Conservation (phyloP, 345 rosid genomes). For the Acer negundo region DNA sequence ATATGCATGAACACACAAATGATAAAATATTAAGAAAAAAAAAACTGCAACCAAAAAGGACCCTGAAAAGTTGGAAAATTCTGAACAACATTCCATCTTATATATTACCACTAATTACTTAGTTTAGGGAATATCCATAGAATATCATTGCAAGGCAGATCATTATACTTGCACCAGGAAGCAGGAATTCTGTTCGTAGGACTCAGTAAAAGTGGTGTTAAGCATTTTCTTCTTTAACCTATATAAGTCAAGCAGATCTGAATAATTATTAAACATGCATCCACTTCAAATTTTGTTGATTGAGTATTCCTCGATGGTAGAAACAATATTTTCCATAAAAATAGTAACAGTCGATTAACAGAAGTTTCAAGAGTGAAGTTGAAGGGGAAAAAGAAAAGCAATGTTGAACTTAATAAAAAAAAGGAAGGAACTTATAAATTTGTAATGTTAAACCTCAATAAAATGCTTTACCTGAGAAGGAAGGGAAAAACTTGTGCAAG, state of each 20-base stretch:
- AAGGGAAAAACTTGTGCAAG: conserved; percentile 64
- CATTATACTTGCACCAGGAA: background rate
- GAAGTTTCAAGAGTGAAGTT: background rate
- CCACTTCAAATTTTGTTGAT: background rate
- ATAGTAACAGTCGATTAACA: background rate
- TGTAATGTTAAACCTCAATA: background rate
- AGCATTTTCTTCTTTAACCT: no score
- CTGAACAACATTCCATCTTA: background rate
- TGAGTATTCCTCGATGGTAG: background rate
- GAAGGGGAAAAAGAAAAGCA: background rate
- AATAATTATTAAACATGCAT: background rate
- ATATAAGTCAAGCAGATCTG: background rate
- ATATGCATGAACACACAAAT: background rate
- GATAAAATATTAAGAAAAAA: background rate
- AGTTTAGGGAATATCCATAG: background rate
- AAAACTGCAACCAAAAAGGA: background rate
- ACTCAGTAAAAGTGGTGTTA: background rate
- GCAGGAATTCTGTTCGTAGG: background rate
- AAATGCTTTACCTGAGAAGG: conserved; percentile 69
- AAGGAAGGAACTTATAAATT: conserved; percentile 6
- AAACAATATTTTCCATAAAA: background rate
- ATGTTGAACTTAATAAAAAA: background rate
- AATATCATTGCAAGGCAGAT: background rate
- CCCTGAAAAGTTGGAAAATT: background rate
- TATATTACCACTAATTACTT: background rate